These are phyloP conservation scores for Metarhizium brunneum DNA, from an alignment of 2,329 filamentous ascomycete species.

Conservation along the genomic window DNA sequence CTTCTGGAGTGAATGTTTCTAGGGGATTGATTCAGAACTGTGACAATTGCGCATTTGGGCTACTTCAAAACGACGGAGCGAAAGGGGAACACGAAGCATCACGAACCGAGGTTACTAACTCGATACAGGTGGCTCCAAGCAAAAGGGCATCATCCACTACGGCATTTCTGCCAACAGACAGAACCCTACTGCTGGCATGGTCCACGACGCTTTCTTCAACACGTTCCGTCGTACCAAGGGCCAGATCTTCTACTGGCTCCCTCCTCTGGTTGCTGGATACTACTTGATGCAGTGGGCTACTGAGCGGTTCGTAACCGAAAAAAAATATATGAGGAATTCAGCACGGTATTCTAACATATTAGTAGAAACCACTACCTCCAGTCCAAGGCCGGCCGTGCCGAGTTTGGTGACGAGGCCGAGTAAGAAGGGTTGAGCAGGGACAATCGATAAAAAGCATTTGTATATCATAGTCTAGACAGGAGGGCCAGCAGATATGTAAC, in stretches of 20 bases:
- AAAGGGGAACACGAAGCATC: neutral
- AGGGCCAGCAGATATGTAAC: constrained; percentile 26
- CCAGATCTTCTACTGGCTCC: constrained; percentile 84
- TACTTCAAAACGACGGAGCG: neutral
- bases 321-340: neutral
- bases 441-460: constrained; percentile 14
- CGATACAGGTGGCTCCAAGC: constrained; percentile 43
- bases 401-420: constrained; percentile 34
- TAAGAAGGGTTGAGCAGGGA: constrained; percentile 18
- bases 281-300: constrained; percentile 82
- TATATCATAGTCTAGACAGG: constrained; percentile 33
- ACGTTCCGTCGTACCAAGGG: constrained; percentile 74
- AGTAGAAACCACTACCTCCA: constrained; percentile 70
- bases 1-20: neutral
- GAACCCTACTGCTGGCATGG: constrained; percentile 70
- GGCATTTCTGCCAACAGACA: constrained; percentile 80
- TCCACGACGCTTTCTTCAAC: constrained; percentile 88
- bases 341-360: neutral
- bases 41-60: neutral
- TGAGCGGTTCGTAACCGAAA: constrained; percentile 57
- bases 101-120: neutral
- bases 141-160: constrained; percentile 61
- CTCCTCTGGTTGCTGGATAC: constrained; percentile 72
- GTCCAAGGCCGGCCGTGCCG: constrained; percentile 63
- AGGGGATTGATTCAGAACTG: neutral